Evolutionary conservation across 1,284 basidiomycete species (phyloP), one percentile per base, ranked within the genome.

Genomic region (Heliocybe sulcata): DNA sequence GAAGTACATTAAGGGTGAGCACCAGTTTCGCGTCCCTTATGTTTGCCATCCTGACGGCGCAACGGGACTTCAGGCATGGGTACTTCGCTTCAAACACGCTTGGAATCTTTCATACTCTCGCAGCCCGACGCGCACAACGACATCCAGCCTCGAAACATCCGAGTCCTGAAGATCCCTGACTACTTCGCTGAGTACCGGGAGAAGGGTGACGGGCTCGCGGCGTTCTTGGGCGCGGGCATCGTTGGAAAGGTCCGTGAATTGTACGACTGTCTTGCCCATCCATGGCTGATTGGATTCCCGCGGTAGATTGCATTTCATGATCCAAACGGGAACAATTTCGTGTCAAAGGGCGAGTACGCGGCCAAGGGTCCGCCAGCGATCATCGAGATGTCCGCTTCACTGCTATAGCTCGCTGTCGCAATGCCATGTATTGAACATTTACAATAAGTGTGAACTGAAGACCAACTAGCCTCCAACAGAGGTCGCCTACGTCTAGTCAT

Each of bases 171-270:
- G 47, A 82, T 95, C n/a, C 94, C 94, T 12, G 93, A 96, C 25
- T 96, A 96, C 69, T 96, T 94, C 68, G 87, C 89, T 9, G 92
- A 96, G 67, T 97, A 90, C 67, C 82, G 91, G 59, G 90, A 94
- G 52, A 85, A 84, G 45, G 89, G 91, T 0, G 87, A 90, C 49
- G 88, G 90, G 1, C 74, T 90, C 22, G 89, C 92, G 1, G 87
- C 88, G 8, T 97, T 94, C 75, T 72, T 96, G 50, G 94, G 94
- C 1, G 81, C 84, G n/a, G 88, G 85, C 59, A 91, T 96, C 63
- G 81, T 89, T 26, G 90, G 90, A 20, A 95, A 94, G 77, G 92
- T 90, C 57, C 58, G 77, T 65, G 12, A 14, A 62, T 26, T 55
- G 48, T 33, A 8, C 19, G 38, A 45, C n/a, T 11, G 10, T 16